Percentiles rank a stretch among this genome's conserved stretches.
Conservation (phyloP, 495 filamentous ascomycete species). For the Xylaria flabelliformis region DNA sequence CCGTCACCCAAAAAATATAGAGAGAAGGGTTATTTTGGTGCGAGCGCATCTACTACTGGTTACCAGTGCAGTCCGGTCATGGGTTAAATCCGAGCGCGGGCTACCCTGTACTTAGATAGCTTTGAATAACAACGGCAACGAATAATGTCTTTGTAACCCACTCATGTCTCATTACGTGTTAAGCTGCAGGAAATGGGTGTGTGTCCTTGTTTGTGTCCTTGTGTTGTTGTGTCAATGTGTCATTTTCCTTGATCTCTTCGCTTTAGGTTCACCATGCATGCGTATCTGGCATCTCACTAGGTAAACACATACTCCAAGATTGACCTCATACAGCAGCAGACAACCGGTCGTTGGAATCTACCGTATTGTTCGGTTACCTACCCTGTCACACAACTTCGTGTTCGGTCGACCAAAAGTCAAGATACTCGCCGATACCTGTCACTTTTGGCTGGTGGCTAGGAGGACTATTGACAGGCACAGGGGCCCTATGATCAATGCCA, state of each 20-base stretch:
- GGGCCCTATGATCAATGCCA: constrained; percentile 1
- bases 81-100: neutral
- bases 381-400: constrained; percentile 22
- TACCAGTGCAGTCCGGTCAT: constrained; percentile 4
- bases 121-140: neutral
- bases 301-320: neutral
- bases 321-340: neutral
- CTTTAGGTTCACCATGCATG: neutral
- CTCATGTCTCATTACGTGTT: neutral
- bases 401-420: neutral
- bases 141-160: neutral
- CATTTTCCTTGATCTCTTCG: neutral
- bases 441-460: constrained; percentile 21
- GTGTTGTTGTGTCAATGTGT: neutral
- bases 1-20: constrained; percentile 20
- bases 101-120: neutral
- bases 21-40: constrained; percentile 18
- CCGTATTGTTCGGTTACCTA: constrained; percentile 10
- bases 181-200: neutral
- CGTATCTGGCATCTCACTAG: neutral
- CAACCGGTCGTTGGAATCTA: neutral
- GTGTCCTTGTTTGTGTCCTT: neutral
- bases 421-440: constrained; percentile 7
- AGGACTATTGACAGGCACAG: constrained; percentile 20
- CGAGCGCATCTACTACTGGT: constrained; percentile 1